phyloP scores from a whole-genome alignment of 73 alveolate genomes.

The Tetrahymena malaccensis region DNA sequence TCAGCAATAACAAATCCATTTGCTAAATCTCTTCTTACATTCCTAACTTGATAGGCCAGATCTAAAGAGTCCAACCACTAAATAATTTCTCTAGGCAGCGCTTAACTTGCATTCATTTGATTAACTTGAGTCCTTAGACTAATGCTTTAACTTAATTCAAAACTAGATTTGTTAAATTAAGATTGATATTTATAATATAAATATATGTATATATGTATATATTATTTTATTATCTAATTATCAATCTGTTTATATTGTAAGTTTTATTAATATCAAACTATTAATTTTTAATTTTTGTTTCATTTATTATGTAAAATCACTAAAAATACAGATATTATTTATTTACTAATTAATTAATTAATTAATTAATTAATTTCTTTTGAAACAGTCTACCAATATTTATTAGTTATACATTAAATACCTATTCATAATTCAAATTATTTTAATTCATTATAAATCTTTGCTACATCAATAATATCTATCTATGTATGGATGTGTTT shows the following conservation, averaged over 20 bases:
- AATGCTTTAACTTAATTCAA: background rate
- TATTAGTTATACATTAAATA: background rate
- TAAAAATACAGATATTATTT: background rate
- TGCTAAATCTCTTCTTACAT: constrained; percentile 43
- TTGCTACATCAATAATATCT: too few species aligned
- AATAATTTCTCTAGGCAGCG: constrained; percentile 39
- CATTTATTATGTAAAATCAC: background rate
- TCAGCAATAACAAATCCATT: constrained; percentile 43
- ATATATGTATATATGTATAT: too few species aligned
- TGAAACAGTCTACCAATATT: background rate
- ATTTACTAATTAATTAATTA: background rate
- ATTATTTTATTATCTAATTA: background rate
- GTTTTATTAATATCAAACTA: background rate
- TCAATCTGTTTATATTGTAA: background rate
- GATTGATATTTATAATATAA: background rate
- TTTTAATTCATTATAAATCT: background rate
- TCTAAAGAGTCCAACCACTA: constrained; percentile 44
- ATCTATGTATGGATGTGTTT: background rate
- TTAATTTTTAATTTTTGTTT: background rate
- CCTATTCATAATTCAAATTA: background rate
- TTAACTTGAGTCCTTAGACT: background rate
- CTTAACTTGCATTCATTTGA: background rate
- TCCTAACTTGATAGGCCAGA: constrained; percentile 32
- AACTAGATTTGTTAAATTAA: background rate
- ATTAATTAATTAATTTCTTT: background rate